Evolutionary conservation across 2,329 filamentous ascomycete genomes (phyloP).

Genomic region (Pseudohalonectria lignicola): DNA sequence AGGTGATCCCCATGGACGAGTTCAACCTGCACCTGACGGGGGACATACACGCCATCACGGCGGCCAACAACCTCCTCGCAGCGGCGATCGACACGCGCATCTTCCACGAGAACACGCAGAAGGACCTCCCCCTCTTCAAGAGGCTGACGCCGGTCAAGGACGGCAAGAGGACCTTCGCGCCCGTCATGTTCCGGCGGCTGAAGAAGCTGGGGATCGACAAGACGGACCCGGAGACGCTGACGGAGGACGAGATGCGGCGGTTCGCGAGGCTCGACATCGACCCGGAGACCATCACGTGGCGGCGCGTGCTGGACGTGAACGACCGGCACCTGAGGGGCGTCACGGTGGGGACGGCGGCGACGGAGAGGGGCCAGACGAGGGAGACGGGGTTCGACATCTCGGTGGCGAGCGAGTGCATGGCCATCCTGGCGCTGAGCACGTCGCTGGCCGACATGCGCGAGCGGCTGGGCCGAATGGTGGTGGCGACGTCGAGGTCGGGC

Average conservation of each 20-base stretch:
- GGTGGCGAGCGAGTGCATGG: constrained; percentile 96
- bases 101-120: constrained; percentile 95
- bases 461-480: constrained; percentile 88
- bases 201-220: constrained; percentile 96
- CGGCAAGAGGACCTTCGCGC: constrained; percentile 75
- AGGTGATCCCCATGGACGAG: constrained; percentile 99
- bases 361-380: constrained; percentile 80
- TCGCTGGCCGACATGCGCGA: constrained; percentile 82
- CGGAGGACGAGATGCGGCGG: constrained; percentile 72
- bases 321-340: constrained; percentile 86
- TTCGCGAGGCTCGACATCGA: constrained; percentile 97
- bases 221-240: constrained; percentile 84
- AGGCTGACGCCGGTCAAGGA: constrained; percentile 85
- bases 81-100: constrained; percentile 96
- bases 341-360: constrained; percentile 77
- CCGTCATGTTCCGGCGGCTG: constrained; percentile 84
- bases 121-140: constrained; percentile 77
- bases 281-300: constrained; percentile 94
- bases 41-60: constrained; percentile 94
- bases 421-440: constrained; percentile 88
- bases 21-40: constrained; percentile 97
- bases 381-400: constrained; percentile 97
- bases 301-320: constrained; percentile 91
- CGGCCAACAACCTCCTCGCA: constrained; percentile 92
- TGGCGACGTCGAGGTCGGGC: constrained; percentile 74